phyloP scores from a whole-genome alignment of 148 eudicot species.

The Nyssa sinensis region DNA sequence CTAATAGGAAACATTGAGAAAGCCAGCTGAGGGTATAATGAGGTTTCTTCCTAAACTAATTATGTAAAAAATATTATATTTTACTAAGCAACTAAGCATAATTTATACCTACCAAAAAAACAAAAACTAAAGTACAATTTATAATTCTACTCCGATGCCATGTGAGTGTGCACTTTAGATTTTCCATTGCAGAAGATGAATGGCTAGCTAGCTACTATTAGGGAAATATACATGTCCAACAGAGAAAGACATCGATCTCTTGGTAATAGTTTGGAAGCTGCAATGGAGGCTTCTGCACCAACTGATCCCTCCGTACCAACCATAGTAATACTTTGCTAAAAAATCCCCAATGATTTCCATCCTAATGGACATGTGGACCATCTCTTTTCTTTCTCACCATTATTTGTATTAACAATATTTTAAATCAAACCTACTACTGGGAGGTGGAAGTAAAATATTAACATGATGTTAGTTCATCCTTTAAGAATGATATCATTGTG shows the following conservation, averaged over 20 bases:
- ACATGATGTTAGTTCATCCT: background rate
- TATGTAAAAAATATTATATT: background rate
- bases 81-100: background rate
- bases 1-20: too few species aligned
- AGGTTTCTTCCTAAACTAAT: background rate
- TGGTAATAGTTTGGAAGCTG: background rate
- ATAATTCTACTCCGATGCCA: too few species aligned
- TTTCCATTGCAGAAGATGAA: background rate
- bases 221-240: too few species aligned
- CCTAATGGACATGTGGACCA: slow-evolving; percentile 7
- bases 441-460: background rate
- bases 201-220: background rate
- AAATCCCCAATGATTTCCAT: background rate
- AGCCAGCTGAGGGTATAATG: too few species aligned
- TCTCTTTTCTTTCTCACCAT: background rate
- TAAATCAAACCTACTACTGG: background rate
- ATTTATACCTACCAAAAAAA: background rate
- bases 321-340: background rate
- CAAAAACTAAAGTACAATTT: too few species aligned
- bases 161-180: background rate
- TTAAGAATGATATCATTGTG: background rate
- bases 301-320: background rate
- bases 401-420: background rate
- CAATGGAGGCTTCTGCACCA: background rate
- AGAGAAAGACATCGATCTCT: background rate